phyloP scores from a whole-genome alignment of 495 filamentous ascomycete species.

The Aspergillus hancockii region DNA sequence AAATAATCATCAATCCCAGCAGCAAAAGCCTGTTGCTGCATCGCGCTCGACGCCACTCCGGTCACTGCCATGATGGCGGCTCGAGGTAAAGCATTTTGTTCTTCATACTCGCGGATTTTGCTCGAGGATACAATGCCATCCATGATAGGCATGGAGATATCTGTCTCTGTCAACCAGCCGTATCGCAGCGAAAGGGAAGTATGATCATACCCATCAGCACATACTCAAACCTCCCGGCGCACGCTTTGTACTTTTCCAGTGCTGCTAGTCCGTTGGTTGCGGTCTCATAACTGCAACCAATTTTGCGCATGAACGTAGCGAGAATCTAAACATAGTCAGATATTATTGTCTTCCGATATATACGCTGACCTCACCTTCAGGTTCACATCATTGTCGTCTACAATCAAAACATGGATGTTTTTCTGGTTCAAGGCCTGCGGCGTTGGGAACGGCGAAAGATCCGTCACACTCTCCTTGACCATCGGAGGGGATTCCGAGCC shows the following conservation, averaged over 20 bases:
- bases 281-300: slow-evolving; percentile 48
- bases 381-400: slow-evolving; percentile 54
- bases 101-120: slow-evolving; percentile 56
- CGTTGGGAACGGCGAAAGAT: slow-evolving; percentile 3
- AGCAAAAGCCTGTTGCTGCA: slow-evolving; percentile 41
- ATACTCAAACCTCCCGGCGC: slow-evolving; percentile 41
- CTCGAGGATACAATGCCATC: slow-evolving; percentile 59
- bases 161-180: slow-evolving; percentile 17
- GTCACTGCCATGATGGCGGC: slow-evolving; percentile 50
- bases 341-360: neutral
- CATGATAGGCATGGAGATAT: slow-evolving; percentile 70
- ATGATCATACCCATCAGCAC: slow-evolving; percentile 56
- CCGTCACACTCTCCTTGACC: slow-evolving; percentile 14
- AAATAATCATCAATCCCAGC: slow-evolving; percentile 51
- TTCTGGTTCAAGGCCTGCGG: slow-evolving; percentile 9
- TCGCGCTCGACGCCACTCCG: slow-evolving; percentile 44
- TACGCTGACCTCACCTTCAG: slow-evolving; percentile 33
- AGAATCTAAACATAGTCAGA: slow-evolving; percentile 31
- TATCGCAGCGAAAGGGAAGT: neutral
- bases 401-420: slow-evolving; percentile 38
- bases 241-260: slow-evolving; percentile 50
- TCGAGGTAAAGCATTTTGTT: slow-evolving; percentile 21
- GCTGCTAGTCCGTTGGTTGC: slow-evolving; percentile 62
- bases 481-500: slow-evolving; percentile 20
- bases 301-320: slow-evolving; percentile 55